Conservation (phyloP, 2,329 filamentous ascomycete genomes). For the Cephalotrichum gorgonifer region DNA sequence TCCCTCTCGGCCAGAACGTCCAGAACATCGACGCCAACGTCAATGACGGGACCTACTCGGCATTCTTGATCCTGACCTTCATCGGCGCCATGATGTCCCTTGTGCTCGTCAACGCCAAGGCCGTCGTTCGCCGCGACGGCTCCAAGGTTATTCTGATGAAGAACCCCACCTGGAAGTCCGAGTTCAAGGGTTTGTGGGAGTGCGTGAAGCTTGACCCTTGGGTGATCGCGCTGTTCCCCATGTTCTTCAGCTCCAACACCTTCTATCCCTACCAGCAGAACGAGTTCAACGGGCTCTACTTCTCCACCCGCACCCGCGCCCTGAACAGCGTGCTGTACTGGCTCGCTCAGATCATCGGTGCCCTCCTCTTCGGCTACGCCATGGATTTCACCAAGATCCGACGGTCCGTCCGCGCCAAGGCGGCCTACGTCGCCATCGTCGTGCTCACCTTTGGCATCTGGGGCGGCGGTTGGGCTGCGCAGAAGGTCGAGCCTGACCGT, state of each 20-base stretch:
- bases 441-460: slow-evolving; percentile 66
- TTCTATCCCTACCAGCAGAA: slow-evolving; percentile 50
- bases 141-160: slow-evolving; percentile 80
- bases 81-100: slow-evolving; percentile 60
- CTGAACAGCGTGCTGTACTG: slow-evolving; percentile 76
- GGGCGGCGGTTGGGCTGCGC: slow-evolving; percentile 75
- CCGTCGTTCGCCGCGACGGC: slow-evolving; percentile 66
- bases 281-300: slow-evolving; percentile 41
- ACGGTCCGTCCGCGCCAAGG: slow-evolving; percentile 58
- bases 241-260: slow-evolving; percentile 45
- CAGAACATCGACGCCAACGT: slow-evolving; percentile 43
- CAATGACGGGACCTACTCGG: slow-evolving; percentile 75
- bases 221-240: slow-evolving; percentile 57
- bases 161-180: slow-evolving; percentile 76
- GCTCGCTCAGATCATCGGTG: slow-evolving; percentile 66
- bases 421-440: slow-evolving; percentile 51
- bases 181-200: slow-evolving; percentile 66
- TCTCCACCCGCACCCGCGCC: slow-evolving; percentile 44
- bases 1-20: slow-evolving; percentile 65
- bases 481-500: slow-evolving; percentile 49
- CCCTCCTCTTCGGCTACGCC: slow-evolving; percentile 59
- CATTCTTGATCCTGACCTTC: slow-evolving; percentile 76
- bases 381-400: slow-evolving; percentile 53
- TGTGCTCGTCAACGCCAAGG: slow-evolving; percentile 58
- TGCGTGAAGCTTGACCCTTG: slow-evolving; percentile 61